Conservation (phyloP, 305 asterid species). For the Rubia tinctorum region DNA sequence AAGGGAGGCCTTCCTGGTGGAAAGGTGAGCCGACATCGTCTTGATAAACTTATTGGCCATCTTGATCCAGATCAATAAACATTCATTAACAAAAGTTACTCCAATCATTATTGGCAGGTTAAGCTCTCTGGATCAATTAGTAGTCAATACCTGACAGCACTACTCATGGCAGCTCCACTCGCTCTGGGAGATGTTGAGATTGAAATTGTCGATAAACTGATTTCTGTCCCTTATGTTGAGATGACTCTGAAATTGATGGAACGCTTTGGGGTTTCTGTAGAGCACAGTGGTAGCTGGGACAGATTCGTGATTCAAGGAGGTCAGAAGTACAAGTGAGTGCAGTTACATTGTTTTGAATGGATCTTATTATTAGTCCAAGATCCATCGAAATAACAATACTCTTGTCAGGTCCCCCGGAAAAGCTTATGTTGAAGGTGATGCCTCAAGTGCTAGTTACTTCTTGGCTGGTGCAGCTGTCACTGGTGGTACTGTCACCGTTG, state of each 20-base stretch:
- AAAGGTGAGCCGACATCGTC: constrained; percentile 47
- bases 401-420: constrained; percentile 86
- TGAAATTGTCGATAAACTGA: constrained; percentile 85
- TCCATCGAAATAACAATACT: constrained; percentile 12
- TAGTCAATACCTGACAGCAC: constrained; percentile 94
- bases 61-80: neutral
- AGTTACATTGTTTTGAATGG: constrained; percentile 12
- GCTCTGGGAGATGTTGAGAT: constrained; percentile 94
- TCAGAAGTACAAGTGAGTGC: constrained; percentile 88
- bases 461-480: constrained; percentile 99
- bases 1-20: constrained; percentile 99
- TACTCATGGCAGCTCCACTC: constrained; percentile 96
- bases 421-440: constrained; percentile 97
- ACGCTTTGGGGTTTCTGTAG: constrained; percentile 87
- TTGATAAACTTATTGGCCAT: neutral
- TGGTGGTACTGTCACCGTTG: constrained; percentile 94
- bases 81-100: constrained; percentile 16
- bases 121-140: constrained; percentile 94
- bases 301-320: constrained; percentile 83
- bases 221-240: constrained; percentile 96
- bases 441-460: constrained; percentile 99
- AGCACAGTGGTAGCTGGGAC: constrained; percentile 86
- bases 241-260: constrained; percentile 99
- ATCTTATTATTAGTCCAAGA: constrained; percentile 14
- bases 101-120: constrained; percentile 51